Conservation (phyloP, 1,139 yeast species). For the Lodderomyces oxycetoniae region DNA sequence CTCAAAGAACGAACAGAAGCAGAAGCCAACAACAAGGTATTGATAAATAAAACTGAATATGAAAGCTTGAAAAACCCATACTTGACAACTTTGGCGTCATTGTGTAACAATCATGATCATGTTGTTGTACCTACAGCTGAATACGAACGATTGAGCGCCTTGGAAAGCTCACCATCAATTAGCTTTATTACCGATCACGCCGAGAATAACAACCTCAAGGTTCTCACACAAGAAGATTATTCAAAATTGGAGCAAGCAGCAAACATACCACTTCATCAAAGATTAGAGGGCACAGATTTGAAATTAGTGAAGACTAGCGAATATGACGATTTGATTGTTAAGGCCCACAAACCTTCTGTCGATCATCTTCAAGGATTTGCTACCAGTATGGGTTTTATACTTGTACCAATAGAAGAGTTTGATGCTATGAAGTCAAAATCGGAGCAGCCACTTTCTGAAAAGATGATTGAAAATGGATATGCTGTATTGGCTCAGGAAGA, state of each 20-base stretch:
- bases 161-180: conserved; percentile 1
- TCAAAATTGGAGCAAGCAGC: conserved; percentile 17
- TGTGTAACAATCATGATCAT: conserved; percentile 14
- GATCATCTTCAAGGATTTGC: conserved; percentile 29
- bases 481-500: background rate
- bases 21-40: background rate
- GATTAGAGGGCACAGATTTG: conserved; percentile 21
- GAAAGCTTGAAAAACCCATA: background rate
- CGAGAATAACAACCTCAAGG: background rate
- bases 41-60: background rate
- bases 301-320: conserved; percentile 21
- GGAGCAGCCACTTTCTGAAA: background rate
- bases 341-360: conserved; percentile 26
- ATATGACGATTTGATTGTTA: conserved; percentile 21
- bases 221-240: conserved; percentile 19
- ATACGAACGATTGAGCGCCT: conserved; percentile 3
- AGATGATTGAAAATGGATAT: background rate
- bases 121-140: conserved; percentile 17
- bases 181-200: conserved; percentile 1
- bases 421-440: background rate
- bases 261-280: conserved; percentile 22
- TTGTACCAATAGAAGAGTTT: conserved; percentile 26
- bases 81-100: background rate
- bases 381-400: conserved; percentile 23
- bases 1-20: conserved; percentile 14